phyloP scores from a whole-genome alignment of 805 yeast species.

The Spathaspora passalidarum region DNA sequence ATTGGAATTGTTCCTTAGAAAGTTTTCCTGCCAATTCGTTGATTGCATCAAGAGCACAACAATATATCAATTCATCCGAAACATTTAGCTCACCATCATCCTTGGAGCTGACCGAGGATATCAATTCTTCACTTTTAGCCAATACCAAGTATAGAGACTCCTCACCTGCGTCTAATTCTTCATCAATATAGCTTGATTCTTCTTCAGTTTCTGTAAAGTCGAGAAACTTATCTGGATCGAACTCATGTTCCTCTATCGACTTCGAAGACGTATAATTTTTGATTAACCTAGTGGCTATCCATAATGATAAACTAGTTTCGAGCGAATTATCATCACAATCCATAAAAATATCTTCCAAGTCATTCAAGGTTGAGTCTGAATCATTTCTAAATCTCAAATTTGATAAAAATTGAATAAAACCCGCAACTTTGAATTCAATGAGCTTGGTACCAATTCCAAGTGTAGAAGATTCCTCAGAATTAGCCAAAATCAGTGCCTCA shows the following conservation, averaged over 20 bases:
- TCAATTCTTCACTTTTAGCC: conserved; percentile 38
- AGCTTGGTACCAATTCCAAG: conserved; percentile 10
- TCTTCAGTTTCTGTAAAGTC: conserved; percentile 14
- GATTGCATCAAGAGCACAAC: conserved; percentile 46
- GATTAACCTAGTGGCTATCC: conserved; percentile 24
- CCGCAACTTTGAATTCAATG: conserved; percentile 20
- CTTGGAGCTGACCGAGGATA: conserved; percentile 2
- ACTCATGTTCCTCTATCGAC: conserved; percentile 13
- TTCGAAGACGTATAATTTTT: neutral
- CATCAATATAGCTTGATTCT: conserved; percentile 6
- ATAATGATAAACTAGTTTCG: conserved; percentile 18
- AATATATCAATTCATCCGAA: conserved; percentile 24
- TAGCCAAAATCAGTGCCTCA: neutral
- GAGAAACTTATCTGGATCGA: conserved; percentile 21
- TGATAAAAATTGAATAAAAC: conserved; percentile 10
- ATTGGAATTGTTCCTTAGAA: conserved; percentile 28
- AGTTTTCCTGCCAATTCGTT: conserved; percentile 24
- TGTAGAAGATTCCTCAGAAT: neutral
- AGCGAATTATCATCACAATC: neutral
- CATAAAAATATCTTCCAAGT: conserved; percentile 13
- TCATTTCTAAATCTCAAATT: conserved; percentile 2
- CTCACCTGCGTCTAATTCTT: conserved; percentile 10
- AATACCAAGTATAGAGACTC: conserved; percentile 30
- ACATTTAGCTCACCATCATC: conserved; percentile 2
- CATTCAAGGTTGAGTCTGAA: conserved; percentile 3